These are phyloP conservation scores for Ophiocordyceps australis DNA, from an alignment of 2,329 filamentous ascomycete genomes.

Conservation along the genomic window DNA sequence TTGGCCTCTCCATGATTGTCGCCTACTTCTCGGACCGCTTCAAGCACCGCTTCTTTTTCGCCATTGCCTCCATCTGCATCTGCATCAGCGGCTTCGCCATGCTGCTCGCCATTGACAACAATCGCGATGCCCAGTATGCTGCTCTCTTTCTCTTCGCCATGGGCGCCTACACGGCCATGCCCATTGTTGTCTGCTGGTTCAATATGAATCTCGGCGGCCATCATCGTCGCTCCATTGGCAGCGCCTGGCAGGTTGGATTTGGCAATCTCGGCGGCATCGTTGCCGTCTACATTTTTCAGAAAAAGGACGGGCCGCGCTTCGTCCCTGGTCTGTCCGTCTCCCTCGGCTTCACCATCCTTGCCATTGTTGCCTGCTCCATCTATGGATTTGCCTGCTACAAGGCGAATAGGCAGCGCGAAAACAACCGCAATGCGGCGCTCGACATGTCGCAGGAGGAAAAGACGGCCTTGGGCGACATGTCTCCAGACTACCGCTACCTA, in stretches of 20 bases:
- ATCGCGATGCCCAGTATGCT: constrained; percentile 51
- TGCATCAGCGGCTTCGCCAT: constrained; percentile 60
- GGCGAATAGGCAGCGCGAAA: constrained; percentile 43
- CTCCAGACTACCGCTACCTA: constrained; percentile 40
- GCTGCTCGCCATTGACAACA: constrained; percentile 52
- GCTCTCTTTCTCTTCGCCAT: constrained; percentile 69
- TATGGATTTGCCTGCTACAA: constrained; percentile 41
- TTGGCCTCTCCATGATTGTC: constrained; percentile 59
- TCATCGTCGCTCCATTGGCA: constrained; percentile 49
- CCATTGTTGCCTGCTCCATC: constrained; percentile 36
- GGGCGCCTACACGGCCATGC: constrained; percentile 77
- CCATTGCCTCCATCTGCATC: constrained; percentile 48
- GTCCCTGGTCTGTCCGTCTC: constrained; percentile 60
- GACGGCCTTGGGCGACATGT: constrained; percentile 39
- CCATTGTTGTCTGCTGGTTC: constrained; percentile 70
- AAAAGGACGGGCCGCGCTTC: constrained; percentile 49
- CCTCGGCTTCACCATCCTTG: constrained; percentile 54
- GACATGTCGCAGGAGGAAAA: constrained; percentile 43
- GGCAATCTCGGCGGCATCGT: constrained; percentile 70
- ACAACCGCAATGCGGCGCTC: constrained; percentile 18
- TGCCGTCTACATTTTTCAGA: constrained; percentile 51
- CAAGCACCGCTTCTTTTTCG: constrained; percentile 58
- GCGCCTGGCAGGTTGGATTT: constrained; percentile 62
- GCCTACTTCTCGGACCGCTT: constrained; percentile 55
- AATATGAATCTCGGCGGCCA: constrained; percentile 65